Base-by-base conservation (phyloP, 1,139 yeast species). In the Yamadazyma membranifaciens region DNA sequence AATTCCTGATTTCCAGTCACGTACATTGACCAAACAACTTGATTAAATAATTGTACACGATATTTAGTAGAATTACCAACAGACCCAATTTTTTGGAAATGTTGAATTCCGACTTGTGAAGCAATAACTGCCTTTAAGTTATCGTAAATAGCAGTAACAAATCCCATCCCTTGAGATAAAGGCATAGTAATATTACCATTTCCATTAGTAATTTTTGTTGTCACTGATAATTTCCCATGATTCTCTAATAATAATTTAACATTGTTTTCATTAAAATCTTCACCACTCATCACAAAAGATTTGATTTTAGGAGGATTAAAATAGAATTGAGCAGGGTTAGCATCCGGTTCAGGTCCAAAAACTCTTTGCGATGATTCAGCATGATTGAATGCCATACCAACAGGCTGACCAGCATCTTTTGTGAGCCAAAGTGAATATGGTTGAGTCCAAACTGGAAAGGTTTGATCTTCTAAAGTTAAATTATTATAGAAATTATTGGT, bases 71-170 rank as follows among this genome's bases (percentile, higher is more conserved):
- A 34, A 15, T 29, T 26, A 4, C 47, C 49, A 33, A 43, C 34
- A 0, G 42, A 20, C 1, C 57, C 59, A 1, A 49, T 47, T 36
- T 51, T 56, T 6, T 52, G 46, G 29, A 79, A 63, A n/a, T 66
- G 57, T 54, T 76, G 76, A 50, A 84, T 67, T 0, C 92, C 94
- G 30, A 83, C 85, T 36, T 79, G 78, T 24, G 87, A 80, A 3
- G 73, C 70, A 33, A 84, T 57, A 20, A 71, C 64, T 1, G 89
- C 84, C 6, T 67, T 67, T 30, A 83, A 62, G 45, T 71, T 71
- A n/a, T 59, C 55, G 42, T 83, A 84, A 3, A 81, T 65, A 2
- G 85, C 83, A 4, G 87, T 78, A 11, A 81, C 63, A 45, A 83
- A 78, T 0, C 91, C 91, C 85, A 82, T 82, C 12, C 94, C 94